Base-by-base conservation (phyloP, 106 monocot genomes). In the Agapanthus africanus region DNA sequence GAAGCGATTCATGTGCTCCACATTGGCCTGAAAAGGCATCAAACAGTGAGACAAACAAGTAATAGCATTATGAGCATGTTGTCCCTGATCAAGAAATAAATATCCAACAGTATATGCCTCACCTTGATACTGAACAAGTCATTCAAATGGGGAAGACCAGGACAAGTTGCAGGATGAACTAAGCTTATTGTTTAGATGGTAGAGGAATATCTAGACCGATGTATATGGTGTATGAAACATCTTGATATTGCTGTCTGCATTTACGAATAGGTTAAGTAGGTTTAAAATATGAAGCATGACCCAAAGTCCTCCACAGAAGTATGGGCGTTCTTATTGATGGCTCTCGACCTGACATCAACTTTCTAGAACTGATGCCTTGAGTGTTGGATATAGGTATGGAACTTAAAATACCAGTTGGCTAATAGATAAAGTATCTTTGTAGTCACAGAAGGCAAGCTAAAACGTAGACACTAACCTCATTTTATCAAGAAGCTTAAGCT, bases 1-100 rank as follows among this genome's bases (percentile, higher is more conserved):
- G 73, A 99, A 99, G 14, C 82, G 79, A 77, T 85, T 84, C 14
- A 92, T 71, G 72, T 88, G 77, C 54, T 82, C 94, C 33, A 92
- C 87, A 70, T 84, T 87, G 28, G 74, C 65, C 97, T 95, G 78
- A 37, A 81, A 78, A 9, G 38, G 47, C 21, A 59, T 40, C 26
- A 78, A 16, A 70, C n/a, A 28, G 4, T 26, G 32, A 62, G 0
- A 30, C 3, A 32, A 67, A 6, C 25, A 39, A 5, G 14, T 11
- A n/a, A 79, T 1, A 32, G 8, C 10, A 31, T 32, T 31, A 30
- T 1, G 2, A 59, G 32, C 3, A n/a, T n/a, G n/a, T n/a, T 13
- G 54, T 13, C 7, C 15, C 22, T 8, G 22, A 13, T 0, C 8
- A 37, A 36, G n/a, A 51, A 51, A 52, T 41, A 59, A 11, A 51